Evolutionary conservation across 106 monocot genomes (phyloP).

Genomic region (Dioscorea zingiberensis): DNA sequence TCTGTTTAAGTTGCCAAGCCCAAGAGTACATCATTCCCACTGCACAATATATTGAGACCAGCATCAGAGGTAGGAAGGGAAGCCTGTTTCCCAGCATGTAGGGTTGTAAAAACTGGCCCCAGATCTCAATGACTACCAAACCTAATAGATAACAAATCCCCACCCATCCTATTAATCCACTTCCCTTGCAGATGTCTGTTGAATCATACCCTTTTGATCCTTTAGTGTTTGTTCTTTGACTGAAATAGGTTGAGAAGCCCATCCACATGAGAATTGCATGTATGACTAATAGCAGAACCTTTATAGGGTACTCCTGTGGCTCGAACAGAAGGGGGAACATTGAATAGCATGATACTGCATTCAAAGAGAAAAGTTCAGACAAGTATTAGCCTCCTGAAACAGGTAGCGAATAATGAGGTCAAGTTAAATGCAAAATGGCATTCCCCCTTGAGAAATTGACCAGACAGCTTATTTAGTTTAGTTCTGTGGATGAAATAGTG

Average conservation of each 20-base stretch:
- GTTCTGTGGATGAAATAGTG: too few relatives aligned
- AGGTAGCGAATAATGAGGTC: too few relatives aligned
- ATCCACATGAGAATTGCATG: constrained; percentile 51
- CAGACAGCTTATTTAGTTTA: neutral
- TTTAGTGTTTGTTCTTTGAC: constrained; percentile 1
- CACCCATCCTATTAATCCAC: constrained; percentile 36
- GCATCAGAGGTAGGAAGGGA: constrained; percentile 85
- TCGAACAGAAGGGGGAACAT: constrained; percentile 90
- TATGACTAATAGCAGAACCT: constrained; percentile 49
- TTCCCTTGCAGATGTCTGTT: neutral
- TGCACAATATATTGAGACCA: constrained; percentile 72
- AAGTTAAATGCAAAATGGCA: too few relatives aligned
- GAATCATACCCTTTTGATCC: neutral
- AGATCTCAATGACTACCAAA: constrained; percentile 57
- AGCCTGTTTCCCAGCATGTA: constrained; percentile 51
- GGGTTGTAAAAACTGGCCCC: constrained; percentile 67
- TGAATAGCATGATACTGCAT: constrained; percentile 96
- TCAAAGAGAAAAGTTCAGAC: neutral
- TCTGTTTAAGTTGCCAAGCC: constrained; percentile 73
- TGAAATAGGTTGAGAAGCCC: constrained; percentile 47
- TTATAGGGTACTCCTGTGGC: constrained; percentile 75
- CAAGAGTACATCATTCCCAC: constrained; percentile 92
- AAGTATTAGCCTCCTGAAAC: neutral
- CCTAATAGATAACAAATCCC: constrained; percentile 47
- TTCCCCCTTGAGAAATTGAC: too few relatives aligned